Conservation (phyloP, 257 asterid species). For the Solanum dulcamara region DNA sequence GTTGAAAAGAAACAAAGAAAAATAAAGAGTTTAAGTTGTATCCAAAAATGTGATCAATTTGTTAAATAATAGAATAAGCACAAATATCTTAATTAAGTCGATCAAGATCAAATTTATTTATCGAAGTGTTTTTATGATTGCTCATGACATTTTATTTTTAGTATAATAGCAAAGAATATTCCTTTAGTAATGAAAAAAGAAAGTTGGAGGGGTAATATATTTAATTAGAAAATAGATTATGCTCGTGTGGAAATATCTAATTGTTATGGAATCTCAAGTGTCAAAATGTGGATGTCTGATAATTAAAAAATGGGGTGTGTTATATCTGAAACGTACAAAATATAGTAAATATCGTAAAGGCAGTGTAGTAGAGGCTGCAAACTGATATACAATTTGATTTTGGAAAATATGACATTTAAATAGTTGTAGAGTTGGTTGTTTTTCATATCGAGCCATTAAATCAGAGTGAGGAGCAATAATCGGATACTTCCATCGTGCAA, state of each 20-base stretch:
- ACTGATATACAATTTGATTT: background rate
- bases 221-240: too few species aligned
- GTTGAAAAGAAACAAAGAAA: background rate
- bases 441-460: background rate
- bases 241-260: too few species aligned
- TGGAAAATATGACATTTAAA: background rate
- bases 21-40: background rate
- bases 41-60: too few species aligned
- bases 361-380: background rate
- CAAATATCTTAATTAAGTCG: too few species aligned
- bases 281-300: background rate
- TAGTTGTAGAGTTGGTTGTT: background rate
- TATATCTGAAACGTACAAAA: background rate
- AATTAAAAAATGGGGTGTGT: background rate
- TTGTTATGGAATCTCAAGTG: background rate
- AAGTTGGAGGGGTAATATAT: too few species aligned
- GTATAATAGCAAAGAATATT: too few species aligned
- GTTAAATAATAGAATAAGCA: too few species aligned
- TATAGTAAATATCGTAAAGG: background rate
- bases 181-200: too few species aligned
- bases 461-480: background rate
- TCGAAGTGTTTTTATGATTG: too few species aligned
- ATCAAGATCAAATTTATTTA: too few species aligned
- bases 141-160: too few species aligned
- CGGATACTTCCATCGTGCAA: too few species aligned